Percentiles rank a stretch among this genome's conserved stretches.
These are phyloP conservation scores for Mortierella sp. DNA, from an alignment of 371 early-diverging fungal species.

Conservation along the genomic window DNA sequence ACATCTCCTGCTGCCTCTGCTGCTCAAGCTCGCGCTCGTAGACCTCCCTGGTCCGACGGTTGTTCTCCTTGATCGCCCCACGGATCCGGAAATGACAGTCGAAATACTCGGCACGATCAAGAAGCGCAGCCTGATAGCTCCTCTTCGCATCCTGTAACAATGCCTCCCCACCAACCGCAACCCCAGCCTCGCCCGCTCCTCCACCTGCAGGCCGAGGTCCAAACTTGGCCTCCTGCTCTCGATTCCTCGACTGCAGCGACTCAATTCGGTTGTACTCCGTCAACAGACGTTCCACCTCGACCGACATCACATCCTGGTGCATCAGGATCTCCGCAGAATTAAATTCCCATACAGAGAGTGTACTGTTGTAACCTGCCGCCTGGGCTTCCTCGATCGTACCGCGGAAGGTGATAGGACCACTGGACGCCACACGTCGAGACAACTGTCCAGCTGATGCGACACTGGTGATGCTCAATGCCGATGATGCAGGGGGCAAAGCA, in stretches of 20 bases:
- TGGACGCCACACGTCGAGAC: background rate
- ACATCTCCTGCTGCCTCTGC: constrained; percentile 4
- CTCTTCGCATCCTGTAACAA: constrained; percentile 20
- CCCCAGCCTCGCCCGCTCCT: background rate
- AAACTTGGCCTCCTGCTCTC: constrained; percentile 32
- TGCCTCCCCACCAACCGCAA: background rate
- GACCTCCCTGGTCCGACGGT: constrained; percentile 24
- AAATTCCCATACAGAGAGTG: constrained; percentile 36
- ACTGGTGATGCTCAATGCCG: background rate
- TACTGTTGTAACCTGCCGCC: constrained; percentile 39
- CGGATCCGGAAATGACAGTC: constrained; percentile 26
- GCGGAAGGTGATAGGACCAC: constrained; percentile 13
- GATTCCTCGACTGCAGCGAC: constrained; percentile 5
- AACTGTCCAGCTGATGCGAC: background rate
- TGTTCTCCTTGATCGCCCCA: constrained; percentile 31
- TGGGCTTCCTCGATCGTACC: constrained; percentile 41
- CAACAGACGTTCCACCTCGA: constrained; percentile 35
- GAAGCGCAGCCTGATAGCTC: constrained; percentile 17
- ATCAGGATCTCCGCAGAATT: constrained; percentile 26
- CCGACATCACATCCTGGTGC: constrained; percentile 30
- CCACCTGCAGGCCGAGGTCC: constrained; percentile 10
- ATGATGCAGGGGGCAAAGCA: background rate
- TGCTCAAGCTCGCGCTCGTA: constrained; percentile 17
- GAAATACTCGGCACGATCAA: constrained; percentile 20
- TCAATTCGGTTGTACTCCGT: constrained; percentile 21